Evolutionary conservation across 2,329 filamentous ascomycete species (phyloP).

Genomic region (Colletotrichum higginsianum): DNA sequence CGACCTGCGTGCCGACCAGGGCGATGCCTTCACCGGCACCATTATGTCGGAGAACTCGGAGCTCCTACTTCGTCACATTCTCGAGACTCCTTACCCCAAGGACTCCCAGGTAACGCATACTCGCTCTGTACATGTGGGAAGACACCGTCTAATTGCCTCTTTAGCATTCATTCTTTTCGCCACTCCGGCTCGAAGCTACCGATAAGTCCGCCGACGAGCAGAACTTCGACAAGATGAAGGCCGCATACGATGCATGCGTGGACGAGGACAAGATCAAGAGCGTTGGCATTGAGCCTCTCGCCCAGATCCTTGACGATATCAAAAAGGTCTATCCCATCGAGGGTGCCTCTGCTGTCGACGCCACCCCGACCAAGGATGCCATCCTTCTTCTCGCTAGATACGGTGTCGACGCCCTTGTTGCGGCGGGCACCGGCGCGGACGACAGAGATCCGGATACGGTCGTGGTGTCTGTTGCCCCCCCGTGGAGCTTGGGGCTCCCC

Average conservation of each 20-base stretch:
- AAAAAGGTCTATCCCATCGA: slow-evolving; percentile 26
- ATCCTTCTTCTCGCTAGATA: slow-evolving; percentile 63
- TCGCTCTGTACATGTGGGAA: slow-evolving; percentile 34
- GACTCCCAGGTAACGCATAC: slow-evolving; percentile 51
- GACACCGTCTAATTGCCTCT: slow-evolving; percentile 33
- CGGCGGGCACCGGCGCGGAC: slow-evolving; percentile 57
- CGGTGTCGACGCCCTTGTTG: slow-evolving; percentile 57
- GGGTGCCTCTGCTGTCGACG: slow-evolving; percentile 49
- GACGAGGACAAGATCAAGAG: slow-evolving; percentile 71
- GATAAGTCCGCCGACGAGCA: slow-evolving; percentile 65
- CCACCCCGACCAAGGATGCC: slow-evolving; percentile 55
- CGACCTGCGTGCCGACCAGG: slow-evolving; percentile 76
- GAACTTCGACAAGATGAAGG: slow-evolving; percentile 78
- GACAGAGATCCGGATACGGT: slow-evolving; percentile 57
- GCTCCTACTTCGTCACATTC: slow-evolving; percentile 72
- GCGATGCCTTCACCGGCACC: slow-evolving; percentile 71
- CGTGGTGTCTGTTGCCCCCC: slow-evolving; percentile 58
- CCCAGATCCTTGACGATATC: slow-evolving; percentile 65
- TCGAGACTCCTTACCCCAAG: slow-evolving; percentile 70
- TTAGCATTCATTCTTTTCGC: slow-evolving; percentile 66
- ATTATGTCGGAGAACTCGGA: slow-evolving; percentile 74
- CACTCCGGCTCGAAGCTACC: slow-evolving; percentile 52
- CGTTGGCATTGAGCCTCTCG: slow-evolving; percentile 69
- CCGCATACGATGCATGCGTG: slow-evolving; percentile 76
- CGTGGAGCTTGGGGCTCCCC: slow-evolving; percentile 70